Conservation (phyloP, 768 basidiomycete species). For the Royoungia palumana region DNA sequence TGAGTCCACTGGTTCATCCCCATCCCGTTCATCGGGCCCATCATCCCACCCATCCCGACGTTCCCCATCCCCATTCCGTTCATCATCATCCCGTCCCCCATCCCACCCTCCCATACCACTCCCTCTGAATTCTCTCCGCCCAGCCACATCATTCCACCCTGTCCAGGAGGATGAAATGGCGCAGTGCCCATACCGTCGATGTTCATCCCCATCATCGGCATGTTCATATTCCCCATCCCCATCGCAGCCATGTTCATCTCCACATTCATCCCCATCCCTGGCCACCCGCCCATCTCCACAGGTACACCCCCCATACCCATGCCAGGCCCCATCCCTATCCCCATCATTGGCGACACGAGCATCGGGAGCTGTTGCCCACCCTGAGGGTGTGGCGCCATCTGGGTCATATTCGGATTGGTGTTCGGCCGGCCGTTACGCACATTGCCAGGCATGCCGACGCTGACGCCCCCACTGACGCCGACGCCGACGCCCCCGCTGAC, state of each 20-base stretch:
- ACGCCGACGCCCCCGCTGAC: constrained; percentile 23
- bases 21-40: constrained; percentile 35
- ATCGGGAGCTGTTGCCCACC: constrained; percentile 23
- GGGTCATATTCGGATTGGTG: not conserved
- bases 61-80: constrained; percentile 36
- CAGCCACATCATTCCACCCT: constrained; percentile 35
- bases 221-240: constrained; percentile 38
- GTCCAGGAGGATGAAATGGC: constrained; percentile 22
- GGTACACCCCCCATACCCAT: constrained; percentile 38
- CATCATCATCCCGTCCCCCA: constrained; percentile 45
- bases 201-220: constrained; percentile 42
- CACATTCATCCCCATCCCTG: constrained; percentile 37
- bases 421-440: constrained; percentile 14
- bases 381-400: constrained; percentile 7
- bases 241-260: constrained; percentile 40
- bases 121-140: constrained; percentile 30
- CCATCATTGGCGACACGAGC: constrained; percentile 41
- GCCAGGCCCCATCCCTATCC: constrained; percentile 28
- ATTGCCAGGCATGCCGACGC: constrained; percentile 11
- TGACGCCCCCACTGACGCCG: constrained; percentile 22
- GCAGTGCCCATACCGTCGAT: constrained; percentile 31
- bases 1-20: constrained; percentile 41
- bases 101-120: constrained; percentile 37
- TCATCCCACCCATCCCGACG: constrained; percentile 32
- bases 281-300: constrained; percentile 34